phyloP scores from a whole-genome alignment of 805 yeast genomes.

The Kuraishia floccosa region DNA sequence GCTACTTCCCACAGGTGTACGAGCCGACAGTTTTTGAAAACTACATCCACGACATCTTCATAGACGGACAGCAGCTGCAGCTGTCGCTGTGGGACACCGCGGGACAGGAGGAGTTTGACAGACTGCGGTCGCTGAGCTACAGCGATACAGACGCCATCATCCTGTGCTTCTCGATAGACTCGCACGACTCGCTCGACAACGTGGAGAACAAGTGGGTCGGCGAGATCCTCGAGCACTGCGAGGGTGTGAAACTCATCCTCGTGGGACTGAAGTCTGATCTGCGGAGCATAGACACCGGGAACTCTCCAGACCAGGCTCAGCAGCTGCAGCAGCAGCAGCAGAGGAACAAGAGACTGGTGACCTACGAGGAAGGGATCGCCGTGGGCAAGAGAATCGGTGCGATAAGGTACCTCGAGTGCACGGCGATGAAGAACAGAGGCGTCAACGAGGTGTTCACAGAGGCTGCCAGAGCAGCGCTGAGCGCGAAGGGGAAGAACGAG shows the following conservation, averaged over 20 bases:
- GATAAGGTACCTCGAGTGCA: slow-evolving; percentile 87
- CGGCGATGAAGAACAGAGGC: slow-evolving; percentile 93
- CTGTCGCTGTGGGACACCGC: slow-evolving; percentile 97
- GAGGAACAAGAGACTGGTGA: slow-evolving; percentile 37
- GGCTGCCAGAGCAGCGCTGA: slow-evolving; percentile 93
- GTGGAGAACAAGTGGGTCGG: slow-evolving; percentile 96
- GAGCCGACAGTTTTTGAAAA: slow-evolving; percentile 98
- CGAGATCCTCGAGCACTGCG: slow-evolving; percentile 94
- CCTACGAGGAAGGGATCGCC: slow-evolving; percentile 87
- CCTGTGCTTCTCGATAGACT: slow-evolving; percentile 92
- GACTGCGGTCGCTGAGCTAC: slow-evolving; percentile 84
- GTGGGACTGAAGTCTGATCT: slow-evolving; percentile 94
- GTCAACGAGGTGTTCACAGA: slow-evolving; percentile 99
- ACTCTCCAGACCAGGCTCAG: slow-evolving; percentile 18
- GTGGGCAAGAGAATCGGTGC: slow-evolving; percentile 94
- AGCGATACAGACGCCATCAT: slow-evolving; percentile 95
- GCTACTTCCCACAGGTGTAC: slow-evolving; percentile 95
- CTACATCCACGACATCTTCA: slow-evolving; percentile 93
- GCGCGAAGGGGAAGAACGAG: slow-evolving; percentile 67
- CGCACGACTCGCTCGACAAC: slow-evolving; percentile 87
- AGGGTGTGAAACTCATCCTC: slow-evolving; percentile 85
- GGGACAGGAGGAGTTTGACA: slow-evolving; percentile 96
- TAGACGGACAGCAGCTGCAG: slow-evolving; percentile 88
- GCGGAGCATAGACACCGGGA: slow-evolving; percentile 49
- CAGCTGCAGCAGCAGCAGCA: slow-evolving; percentile 11